phyloP scores from a whole-genome alignment of 768 basidiomycete genomes.

The Candolleomyces efflorescens region DNA sequence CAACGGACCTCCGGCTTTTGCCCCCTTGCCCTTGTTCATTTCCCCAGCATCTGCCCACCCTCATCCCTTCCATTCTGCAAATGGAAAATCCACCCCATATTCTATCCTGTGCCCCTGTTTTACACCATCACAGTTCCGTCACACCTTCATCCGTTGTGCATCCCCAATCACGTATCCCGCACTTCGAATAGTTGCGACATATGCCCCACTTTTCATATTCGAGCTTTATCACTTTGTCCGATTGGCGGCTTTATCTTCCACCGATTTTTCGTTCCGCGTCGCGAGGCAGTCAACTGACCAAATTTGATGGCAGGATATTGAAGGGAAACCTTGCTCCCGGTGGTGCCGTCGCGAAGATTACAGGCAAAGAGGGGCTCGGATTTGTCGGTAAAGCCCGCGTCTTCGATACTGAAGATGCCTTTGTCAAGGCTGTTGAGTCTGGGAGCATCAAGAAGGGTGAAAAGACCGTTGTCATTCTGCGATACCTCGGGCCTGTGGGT shows the following conservation, averaged over 20 bases:
- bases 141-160: constrained; percentile 3
- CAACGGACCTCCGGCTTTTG: neutral
- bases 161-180: neutral
- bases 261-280: constrained; percentile 9
- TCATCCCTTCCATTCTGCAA: neutral
- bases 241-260: constrained; percentile 1
- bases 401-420: constrained; percentile 88
- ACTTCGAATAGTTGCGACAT: neutral
- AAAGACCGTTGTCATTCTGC: constrained; percentile 93
- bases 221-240: constrained; percentile 8
- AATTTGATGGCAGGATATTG: constrained; percentile 57
- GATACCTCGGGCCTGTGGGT: constrained; percentile 96
- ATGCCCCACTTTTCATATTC: neutral
- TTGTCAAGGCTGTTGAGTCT: constrained; percentile 82
- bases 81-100: neutral
- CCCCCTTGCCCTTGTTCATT: neutral
- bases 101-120: constrained; percentile 1
- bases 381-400: constrained; percentile 91
- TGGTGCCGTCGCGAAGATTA: constrained; percentile 95
- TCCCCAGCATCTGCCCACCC: neutral
- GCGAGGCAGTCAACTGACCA: constrained; percentile 12
- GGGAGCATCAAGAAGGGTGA: constrained; percentile 90
- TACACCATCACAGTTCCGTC: constrained; percentile 6
- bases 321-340: constrained; percentile 91
- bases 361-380: constrained; percentile 87